phyloP scores from a whole-genome alignment of 2,329 filamentous ascomycete species.

The Graphilbum ipis-grandicollis region DNA sequence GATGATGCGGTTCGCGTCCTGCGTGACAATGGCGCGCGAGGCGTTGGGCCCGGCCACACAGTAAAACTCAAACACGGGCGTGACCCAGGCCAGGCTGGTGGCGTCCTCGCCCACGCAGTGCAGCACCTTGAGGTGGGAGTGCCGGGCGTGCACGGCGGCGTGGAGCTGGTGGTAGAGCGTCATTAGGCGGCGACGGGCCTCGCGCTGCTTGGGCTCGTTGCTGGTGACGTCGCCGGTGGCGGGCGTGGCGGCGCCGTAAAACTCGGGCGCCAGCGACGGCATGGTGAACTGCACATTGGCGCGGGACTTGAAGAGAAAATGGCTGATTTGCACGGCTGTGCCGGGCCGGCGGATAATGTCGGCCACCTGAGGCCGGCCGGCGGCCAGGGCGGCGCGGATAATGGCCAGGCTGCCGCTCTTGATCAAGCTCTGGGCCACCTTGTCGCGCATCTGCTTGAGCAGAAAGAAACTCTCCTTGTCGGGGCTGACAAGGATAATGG shows the following conservation, averaged over 20 bases:
- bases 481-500: slow-evolving; percentile 79
- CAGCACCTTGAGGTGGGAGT: slow-evolving; percentile 71
- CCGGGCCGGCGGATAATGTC: slow-evolving; percentile 55
- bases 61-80: slow-evolving; percentile 83
- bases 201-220: slow-evolving; percentile 13
- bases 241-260: slow-evolving; percentile 24
- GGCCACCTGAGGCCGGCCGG: slow-evolving; percentile 52
- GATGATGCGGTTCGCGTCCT: slow-evolving; percentile 75
- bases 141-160: slow-evolving; percentile 65
- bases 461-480: slow-evolving; percentile 90
- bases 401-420: slow-evolving; percentile 58
- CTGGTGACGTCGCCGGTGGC: slow-evolving; percentile 12
- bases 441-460: slow-evolving; percentile 55
- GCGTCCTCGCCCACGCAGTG: slow-evolving; percentile 61
- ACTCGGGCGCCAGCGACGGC: slow-evolving; percentile 53
- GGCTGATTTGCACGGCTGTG: slow-evolving; percentile 48
- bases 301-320: slow-evolving; percentile 92
- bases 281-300: slow-evolving; percentile 93
- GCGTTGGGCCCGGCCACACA: slow-evolving; percentile 71
- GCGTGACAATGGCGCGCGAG: slow-evolving; percentile 49
- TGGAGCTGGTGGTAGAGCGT: slow-evolving; percentile 76
- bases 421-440: slow-evolving; percentile 49
- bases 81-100: slow-evolving; percentile 78
- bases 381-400: slow-evolving; percentile 53
- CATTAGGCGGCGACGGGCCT: slow-evolving; percentile 56